A percentile compares a stretch with the other conserved stretches of the same genome.
Conservation (phyloP, 768 basidiomycete species). For the Mycena pura region DNA sequence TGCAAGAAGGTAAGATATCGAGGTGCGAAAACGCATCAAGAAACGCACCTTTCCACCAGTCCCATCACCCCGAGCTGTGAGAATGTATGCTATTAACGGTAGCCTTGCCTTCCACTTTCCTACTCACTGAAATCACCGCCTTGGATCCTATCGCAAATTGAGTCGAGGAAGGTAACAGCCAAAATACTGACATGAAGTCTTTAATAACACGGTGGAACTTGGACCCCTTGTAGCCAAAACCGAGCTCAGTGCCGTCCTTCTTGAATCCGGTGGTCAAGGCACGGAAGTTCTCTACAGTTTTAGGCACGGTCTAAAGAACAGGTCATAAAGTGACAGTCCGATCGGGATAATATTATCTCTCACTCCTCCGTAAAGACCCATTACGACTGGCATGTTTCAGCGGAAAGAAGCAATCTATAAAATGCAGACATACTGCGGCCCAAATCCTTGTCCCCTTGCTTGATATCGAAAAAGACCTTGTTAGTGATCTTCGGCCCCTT, state of each 20-base stretch:
- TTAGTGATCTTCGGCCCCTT: conserved; percentile 91
- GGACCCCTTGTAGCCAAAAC: conserved; percentile 93
- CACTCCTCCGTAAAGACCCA: conserved; percentile 92
- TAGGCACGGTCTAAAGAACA: conserved; percentile 80
- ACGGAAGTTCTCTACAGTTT: conserved; percentile 98
- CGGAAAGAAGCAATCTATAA: not conserved
- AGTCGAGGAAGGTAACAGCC: not conserved
- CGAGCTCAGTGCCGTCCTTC: conserved; percentile 79
- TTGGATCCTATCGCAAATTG: conserved; percentile 74
- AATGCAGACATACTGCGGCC: conserved; percentile 69
- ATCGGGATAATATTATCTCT: not conserved
- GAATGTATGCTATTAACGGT: not conserved
- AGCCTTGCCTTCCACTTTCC: not conserved
- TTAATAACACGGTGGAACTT: conserved; percentile 97
- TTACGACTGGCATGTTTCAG: conserved; percentile 58
- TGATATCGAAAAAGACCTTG: conserved; percentile 95
- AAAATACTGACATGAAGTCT: conserved; percentile 76
- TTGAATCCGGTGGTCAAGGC: conserved; percentile 85
- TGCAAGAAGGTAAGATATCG: conserved; percentile 32
- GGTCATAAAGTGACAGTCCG: not conserved
- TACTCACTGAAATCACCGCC: conserved; percentile 96
- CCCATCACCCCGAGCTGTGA: conserved; percentile 79
- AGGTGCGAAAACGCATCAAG: not conserved
- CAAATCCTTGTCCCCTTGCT: conserved; percentile 86
- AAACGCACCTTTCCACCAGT: conserved; percentile 83